phyloP scores from a whole-genome alignment of 2,329 filamentous ascomycete species.

The Arthroderma sp. region DNA sequence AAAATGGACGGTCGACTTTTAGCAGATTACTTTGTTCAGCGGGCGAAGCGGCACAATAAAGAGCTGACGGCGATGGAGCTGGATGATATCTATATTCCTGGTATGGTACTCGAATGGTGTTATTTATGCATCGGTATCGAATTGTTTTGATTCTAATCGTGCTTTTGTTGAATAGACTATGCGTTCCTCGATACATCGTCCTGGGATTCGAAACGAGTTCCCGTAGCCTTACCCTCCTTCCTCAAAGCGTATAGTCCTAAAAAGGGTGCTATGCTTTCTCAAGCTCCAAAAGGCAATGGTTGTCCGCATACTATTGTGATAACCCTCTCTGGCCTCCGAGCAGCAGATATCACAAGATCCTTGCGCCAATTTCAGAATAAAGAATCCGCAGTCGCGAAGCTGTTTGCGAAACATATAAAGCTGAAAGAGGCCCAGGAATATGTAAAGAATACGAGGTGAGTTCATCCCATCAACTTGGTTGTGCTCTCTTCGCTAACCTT shows the following conservation, averaged over 20 bases:
- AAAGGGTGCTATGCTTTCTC: slow-evolving; percentile 46
- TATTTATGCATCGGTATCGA: neutral
- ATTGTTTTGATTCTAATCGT: neutral
- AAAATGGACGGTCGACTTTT: slow-evolving; percentile 72
- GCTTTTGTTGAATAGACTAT: slow-evolving; percentile 40
- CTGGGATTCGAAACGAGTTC: slow-evolving; percentile 52
- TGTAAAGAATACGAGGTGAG: slow-evolving; percentile 48
- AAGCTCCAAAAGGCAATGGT: slow-evolving; percentile 55
- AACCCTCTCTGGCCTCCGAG: slow-evolving; percentile 69
- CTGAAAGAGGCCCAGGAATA: slow-evolving; percentile 70
- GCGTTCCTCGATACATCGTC: slow-evolving; percentile 68
- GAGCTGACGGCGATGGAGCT: slow-evolving; percentile 75
- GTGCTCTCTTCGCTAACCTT: slow-evolving; percentile 1
- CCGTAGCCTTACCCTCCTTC: slow-evolving; percentile 66
- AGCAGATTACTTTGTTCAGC: slow-evolving; percentile 73
- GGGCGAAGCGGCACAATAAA: slow-evolving; percentile 62
- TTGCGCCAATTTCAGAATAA: slow-evolving; percentile 69
- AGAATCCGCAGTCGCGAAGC: slow-evolving; percentile 65
- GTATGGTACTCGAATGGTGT: slow-evolving; percentile 33
- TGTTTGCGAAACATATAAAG: slow-evolving; percentile 99
- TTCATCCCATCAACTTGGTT: neutral
- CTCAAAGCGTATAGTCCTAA: slow-evolving; percentile 48
- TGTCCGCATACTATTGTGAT: slow-evolving; percentile 78
- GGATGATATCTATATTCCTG: slow-evolving; percentile 65
- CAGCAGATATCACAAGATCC: slow-evolving; percentile 68